A percentile compares a stretch with the other conserved stretches of the same genome.
Conservation (phyloP, 495 filamentous ascomycete genomes). For the Aspergillus carlsbadensis region DNA sequence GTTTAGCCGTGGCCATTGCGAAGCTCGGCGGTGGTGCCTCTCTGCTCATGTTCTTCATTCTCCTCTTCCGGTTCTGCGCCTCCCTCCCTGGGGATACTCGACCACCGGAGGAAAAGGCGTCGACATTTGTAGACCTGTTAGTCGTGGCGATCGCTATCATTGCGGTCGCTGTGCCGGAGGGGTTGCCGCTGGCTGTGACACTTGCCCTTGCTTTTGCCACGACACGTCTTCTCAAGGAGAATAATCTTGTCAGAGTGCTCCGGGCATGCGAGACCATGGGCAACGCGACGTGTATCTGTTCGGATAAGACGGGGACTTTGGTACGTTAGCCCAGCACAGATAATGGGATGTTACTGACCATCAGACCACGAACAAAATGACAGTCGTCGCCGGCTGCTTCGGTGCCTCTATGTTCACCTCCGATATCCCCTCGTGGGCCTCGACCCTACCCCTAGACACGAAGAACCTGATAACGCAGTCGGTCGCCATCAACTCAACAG, state of each 20-base stretch:
- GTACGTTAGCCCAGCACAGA: too few relatives aligned
- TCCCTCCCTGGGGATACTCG: background rate
- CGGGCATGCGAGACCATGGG: slow-evolving; percentile 72
- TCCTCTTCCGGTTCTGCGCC: background rate
- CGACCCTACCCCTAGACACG: slow-evolving; percentile 48
- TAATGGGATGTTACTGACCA: too few relatives aligned
- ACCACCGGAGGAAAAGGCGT: slow-evolving; percentile 55
- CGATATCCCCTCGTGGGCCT: slow-evolving; percentile 27
- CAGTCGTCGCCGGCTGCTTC: slow-evolving; percentile 61
- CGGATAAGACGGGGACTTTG: slow-evolving; percentile 69
- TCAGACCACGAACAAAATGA: slow-evolving; percentile 66
- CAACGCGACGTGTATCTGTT: slow-evolving; percentile 67
- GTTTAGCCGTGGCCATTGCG: slow-evolving; percentile 63
- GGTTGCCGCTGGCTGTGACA: slow-evolving; percentile 65
- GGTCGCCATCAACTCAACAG: slow-evolving; percentile 66
- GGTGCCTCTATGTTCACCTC: slow-evolving; percentile 54
- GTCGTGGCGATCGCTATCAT: slow-evolving; percentile 70
- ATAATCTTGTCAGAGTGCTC: slow-evolving; percentile 67
- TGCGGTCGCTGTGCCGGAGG: slow-evolving; percentile 71
- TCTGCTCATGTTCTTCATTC: background rate
- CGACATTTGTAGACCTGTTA: slow-evolving; percentile 67
- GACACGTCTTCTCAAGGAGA: slow-evolving; percentile 66
- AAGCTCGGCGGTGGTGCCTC: slow-evolving; percentile 38
- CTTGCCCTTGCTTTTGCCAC: slow-evolving; percentile 68
- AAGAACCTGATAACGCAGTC: slow-evolving; percentile 62